Conservation (phyloP, 2,329 filamentous ascomycete genomes). For the Westerdykella ornata region DNA sequence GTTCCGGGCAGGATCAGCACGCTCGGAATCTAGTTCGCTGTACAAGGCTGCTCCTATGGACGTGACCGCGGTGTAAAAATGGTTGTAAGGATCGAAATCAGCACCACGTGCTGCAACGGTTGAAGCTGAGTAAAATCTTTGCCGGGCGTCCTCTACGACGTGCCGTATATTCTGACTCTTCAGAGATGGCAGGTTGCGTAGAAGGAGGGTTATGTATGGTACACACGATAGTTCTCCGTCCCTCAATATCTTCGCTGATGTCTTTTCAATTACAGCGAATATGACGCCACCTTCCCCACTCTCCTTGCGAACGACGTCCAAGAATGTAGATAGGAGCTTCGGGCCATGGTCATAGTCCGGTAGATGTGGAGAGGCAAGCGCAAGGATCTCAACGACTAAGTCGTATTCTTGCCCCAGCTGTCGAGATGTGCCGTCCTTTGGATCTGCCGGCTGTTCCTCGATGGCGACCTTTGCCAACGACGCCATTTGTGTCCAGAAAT, state of each 20-base stretch:
- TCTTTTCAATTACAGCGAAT: conserved; percentile 62
- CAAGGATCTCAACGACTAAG: conserved; percentile 61
- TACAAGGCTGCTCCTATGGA: conserved; percentile 53
- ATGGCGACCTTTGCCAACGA: conserved; percentile 18
- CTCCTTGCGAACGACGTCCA: conserved; percentile 48
- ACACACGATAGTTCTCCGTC: conserved; percentile 16
- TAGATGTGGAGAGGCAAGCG: conserved; percentile 46
- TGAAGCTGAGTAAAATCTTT: conserved; percentile 58
- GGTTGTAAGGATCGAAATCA: conserved; percentile 55
- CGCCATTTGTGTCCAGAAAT: conserved; percentile 28
- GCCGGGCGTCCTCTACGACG: conserved; percentile 56
- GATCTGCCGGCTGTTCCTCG: conserved; percentile 16
- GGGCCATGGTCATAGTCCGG: conserved; percentile 14
- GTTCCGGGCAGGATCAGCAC: conserved; percentile 36
- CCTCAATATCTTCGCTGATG: conserved; percentile 46
- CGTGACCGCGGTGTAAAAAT: conserved; percentile 57
- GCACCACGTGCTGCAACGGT: conserved; percentile 28
- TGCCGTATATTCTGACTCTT: conserved; percentile 37
- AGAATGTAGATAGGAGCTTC: conserved; percentile 52
- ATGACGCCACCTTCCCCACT: conserved; percentile 55
- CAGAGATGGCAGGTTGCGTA: conserved; percentile 27
- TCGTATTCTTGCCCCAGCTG: conserved; percentile 63
- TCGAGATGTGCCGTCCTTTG: conserved; percentile 19
- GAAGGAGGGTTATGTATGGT: conserved; percentile 32
- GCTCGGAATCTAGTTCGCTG: conserved; percentile 34